Percentiles rank a stretch among this genome's conserved stretches.
Evolutionary conservation across 345 rosid species (phyloP).

Genomic region (Erucastrum elatum): DNA sequence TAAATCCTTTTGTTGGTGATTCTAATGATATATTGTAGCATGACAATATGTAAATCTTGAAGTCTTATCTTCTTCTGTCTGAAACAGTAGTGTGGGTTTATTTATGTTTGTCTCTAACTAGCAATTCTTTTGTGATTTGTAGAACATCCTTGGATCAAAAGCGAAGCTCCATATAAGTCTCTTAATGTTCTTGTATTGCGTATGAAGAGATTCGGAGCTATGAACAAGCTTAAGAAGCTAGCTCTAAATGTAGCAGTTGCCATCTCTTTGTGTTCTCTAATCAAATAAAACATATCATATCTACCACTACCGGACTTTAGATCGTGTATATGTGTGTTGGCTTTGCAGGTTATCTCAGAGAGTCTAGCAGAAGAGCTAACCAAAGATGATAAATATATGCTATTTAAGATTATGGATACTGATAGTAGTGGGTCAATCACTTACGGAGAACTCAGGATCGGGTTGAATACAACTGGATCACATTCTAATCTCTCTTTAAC

Average conservation of each 20-base stretch:
- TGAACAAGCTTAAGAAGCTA: conserved; percentile 83
- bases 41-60: not conserved
- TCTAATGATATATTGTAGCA: not conserved
- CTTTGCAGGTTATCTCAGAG: conserved; percentile 64
- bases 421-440: conserved; percentile 80
- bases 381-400: conserved; percentile 58
- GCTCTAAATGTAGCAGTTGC: conserved; percentile 62
- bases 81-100: not conserved
- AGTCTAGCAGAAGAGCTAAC: conserved; percentile 66
- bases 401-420: conserved; percentile 62
- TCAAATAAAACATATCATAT: not conserved
- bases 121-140: not conserved
- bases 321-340: not conserved
- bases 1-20: conserved; percentile 26
- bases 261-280: not conserved
- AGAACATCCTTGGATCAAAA: conserved; percentile 91
- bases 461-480: conserved; percentile 55
- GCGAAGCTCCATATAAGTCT: conserved; percentile 71
- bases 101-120: too few species aligned
- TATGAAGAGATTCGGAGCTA: conserved; percentile 81
- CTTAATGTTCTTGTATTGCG: conserved; percentile 70
- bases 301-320: not conserved
- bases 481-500: conserved; percentile 55
- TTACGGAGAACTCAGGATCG: conserved; percentile 66
- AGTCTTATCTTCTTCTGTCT: not conserved